Percentiles rank a stretch among this genome's conserved stretches.
Conservation (phyloP, 495 filamentous ascomycete species). For the Aspergillus incahuasiensis region DNA sequence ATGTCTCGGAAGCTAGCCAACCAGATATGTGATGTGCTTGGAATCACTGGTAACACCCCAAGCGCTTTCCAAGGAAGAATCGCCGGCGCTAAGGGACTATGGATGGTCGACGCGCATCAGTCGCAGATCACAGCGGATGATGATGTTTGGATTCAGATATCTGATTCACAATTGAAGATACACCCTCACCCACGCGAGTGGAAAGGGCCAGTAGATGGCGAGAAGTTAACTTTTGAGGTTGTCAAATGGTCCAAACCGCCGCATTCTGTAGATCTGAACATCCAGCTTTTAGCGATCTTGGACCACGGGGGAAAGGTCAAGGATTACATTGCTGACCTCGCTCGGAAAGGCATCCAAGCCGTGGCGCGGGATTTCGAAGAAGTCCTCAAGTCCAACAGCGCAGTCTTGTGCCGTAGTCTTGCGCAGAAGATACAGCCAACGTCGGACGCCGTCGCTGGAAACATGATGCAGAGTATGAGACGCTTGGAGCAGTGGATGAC, state of each 20-base stretch:
- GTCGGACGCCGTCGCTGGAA: conserved; percentile 18
- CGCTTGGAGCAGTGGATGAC: conserved; percentile 35
- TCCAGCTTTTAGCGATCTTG: conserved; percentile 75
- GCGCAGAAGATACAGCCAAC: conserved; percentile 35
- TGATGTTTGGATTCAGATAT: conserved; percentile 70
- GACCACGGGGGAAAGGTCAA: conserved; percentile 58
- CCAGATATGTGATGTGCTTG: conserved; percentile 53
- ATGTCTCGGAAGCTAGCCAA: conserved; percentile 63
- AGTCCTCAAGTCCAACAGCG: conserved; percentile 46
- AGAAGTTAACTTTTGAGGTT: conserved; percentile 70
- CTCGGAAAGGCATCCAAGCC: conserved; percentile 52
- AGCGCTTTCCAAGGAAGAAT: conserved; percentile 78
- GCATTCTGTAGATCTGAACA: conserved; percentile 62
- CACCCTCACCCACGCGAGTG: conserved; percentile 51
- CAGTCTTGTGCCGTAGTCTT: conserved; percentile 32
- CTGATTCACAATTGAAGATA: conserved; percentile 77
- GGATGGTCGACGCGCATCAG: conserved; percentile 62
- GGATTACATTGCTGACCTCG: conserved; percentile 52
- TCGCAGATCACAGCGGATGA: conserved; percentile 27
- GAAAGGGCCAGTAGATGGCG: conserved; percentile 32
- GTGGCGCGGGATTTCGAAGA: conserved; percentile 49
- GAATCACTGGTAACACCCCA: conserved; percentile 55
- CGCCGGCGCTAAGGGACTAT: conserved; percentile 82
- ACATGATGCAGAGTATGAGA: conserved; percentile 19
- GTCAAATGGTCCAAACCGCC: conserved; percentile 57